These are phyloP conservation scores for Clonostachys solani DNA, from an alignment of 2,329 filamentous ascomycete species.

Conservation along the genomic window DNA sequence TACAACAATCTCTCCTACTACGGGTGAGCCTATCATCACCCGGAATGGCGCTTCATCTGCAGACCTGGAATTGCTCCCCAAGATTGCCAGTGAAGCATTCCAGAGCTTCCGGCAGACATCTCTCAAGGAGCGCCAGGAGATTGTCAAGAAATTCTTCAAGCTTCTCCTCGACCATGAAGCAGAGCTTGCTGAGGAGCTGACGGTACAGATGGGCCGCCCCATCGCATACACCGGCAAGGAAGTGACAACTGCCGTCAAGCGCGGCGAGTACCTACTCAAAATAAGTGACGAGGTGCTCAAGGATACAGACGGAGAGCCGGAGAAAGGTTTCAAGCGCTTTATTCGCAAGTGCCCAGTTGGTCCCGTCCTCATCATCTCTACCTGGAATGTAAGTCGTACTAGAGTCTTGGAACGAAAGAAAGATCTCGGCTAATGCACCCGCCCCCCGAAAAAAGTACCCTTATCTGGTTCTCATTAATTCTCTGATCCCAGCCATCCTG, in stretches of 20 bases:
- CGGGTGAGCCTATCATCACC: conserved; percentile 78
- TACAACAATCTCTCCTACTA: conserved; percentile 84
- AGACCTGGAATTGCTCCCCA: conserved; percentile 69
- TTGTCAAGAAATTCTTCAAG: conserved; percentile 75
- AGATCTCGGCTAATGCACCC: conserved; percentile 1
- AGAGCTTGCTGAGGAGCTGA: conserved; percentile 79
- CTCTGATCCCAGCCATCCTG: conserved; percentile 84
- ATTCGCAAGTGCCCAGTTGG: conserved; percentile 87
- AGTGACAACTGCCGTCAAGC: conserved; percentile 77
- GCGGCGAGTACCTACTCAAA: conserved; percentile 81
- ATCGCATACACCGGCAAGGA: conserved; percentile 84
- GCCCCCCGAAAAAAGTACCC: conserved; percentile 62
- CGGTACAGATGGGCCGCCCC: conserved; percentile 91
- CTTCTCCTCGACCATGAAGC: conserved; percentile 68
- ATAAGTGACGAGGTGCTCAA: conserved; percentile 75
- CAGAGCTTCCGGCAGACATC: conserved; percentile 70
- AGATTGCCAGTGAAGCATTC: conserved; percentile 71
- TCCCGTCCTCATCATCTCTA: conserved; percentile 83
- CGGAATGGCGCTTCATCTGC: conserved; percentile 68
- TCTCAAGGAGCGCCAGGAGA: conserved; percentile 70
- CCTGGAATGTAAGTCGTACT: conserved; percentile 77
- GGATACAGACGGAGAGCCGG: conserved; percentile 76
- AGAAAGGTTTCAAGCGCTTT: conserved; percentile 86
- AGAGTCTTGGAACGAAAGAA: neutral
- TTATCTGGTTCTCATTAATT: conserved; percentile 90